Percentiles rank a stretch among this genome's conserved stretches.
These are phyloP conservation scores for Neonectria hederae DNA, from an alignment of 2,329 filamentous ascomycete species.

Conservation along the genomic window DNA sequence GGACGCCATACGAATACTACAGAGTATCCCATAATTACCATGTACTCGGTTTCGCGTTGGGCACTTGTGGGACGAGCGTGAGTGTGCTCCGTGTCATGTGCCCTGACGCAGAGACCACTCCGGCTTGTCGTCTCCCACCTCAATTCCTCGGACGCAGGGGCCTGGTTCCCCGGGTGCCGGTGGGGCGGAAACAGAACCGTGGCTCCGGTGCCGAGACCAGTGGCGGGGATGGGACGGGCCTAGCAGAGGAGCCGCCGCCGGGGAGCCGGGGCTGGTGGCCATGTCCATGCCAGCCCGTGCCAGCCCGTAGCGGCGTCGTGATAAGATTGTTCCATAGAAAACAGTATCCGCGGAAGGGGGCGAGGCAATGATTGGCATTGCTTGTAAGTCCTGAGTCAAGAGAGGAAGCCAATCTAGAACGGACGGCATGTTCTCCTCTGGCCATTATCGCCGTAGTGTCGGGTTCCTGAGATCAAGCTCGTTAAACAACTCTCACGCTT, in stretches of 20 bases:
- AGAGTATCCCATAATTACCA: not conserved
- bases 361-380: not conserved
- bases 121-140: constrained; percentile 16
- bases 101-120: constrained; percentile 9
- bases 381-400: not conserved
- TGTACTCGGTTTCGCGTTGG: constrained; percentile 2
- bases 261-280: constrained; percentile 11
- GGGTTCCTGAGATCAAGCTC: not conserved
- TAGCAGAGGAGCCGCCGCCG: constrained; percentile 24
- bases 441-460: not conserved
- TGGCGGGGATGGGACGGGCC: constrained; percentile 32
- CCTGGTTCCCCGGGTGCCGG: constrained; percentile 34
- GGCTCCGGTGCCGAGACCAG: constrained; percentile 41
- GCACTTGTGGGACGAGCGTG: constrained; percentile 16
- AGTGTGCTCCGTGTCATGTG: not conserved
- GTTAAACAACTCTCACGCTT: not conserved
- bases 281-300: constrained; percentile 6
- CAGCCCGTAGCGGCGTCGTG: not conserved
- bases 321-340: constrained; percentile 16
- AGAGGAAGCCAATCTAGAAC: not conserved
- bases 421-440: not conserved
- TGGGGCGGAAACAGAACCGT: constrained; percentile 42
- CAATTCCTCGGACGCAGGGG: constrained; percentile 31
- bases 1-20: constrained; percentile 11
- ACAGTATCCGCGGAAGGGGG: not conserved